Base-by-base conservation (phyloP, 2,329 filamentous ascomycete genomes). In the Neonectria neomacrospora region DNA sequence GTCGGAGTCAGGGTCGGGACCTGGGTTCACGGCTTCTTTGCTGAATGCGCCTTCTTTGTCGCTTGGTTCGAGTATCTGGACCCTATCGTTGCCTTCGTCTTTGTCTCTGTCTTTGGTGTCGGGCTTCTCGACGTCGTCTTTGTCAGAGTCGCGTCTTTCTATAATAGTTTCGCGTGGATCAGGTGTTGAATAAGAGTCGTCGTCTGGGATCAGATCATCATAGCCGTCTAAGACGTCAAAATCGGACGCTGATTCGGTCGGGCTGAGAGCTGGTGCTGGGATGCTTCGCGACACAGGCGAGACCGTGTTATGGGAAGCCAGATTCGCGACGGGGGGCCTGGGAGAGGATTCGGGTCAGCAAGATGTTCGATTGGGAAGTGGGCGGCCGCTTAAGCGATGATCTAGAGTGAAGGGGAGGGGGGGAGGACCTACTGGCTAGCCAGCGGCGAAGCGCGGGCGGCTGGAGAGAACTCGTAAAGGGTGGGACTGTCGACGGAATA, bases 401-500 rank as follows among this genome's bases (percentile, higher is more conserved):
- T 54, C 47, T 44, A 11, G n/a, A n/a, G n/a, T n/a, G n/a, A n/a
- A 23, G 22, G 20, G 14, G 34, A 16, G 14, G 14, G 44, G 18
- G 28, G 30, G 30, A 52, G 54, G 11, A 75, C 76, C 78, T 64
- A 78, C 76, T 70, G 65, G 57, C 42, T 59, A 54, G 64, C 62
- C 64, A 63, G 63, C 44, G 57, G 61, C 28, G 64, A 67, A 28
- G 65, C 64, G 48, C 68, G 64, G 45, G 67, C 59, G 54, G 70
- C 64, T 20, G 70, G 60, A 44, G 83, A 83, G 70, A 86, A 88
- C 71, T 88, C 85, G 82, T 89, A 89, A 52, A 89, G 77, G 32
- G 86, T 88, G 64, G 86, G 87, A 73, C 86, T 89, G 75, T 89
- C 86, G 58, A 88, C 75, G 14, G 86, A 85, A 69, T 78, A 84